Evolutionary conservation across 2,329 filamentous ascomycete species (phyloP).

Genomic region (Xylariaceae sp.): DNA sequence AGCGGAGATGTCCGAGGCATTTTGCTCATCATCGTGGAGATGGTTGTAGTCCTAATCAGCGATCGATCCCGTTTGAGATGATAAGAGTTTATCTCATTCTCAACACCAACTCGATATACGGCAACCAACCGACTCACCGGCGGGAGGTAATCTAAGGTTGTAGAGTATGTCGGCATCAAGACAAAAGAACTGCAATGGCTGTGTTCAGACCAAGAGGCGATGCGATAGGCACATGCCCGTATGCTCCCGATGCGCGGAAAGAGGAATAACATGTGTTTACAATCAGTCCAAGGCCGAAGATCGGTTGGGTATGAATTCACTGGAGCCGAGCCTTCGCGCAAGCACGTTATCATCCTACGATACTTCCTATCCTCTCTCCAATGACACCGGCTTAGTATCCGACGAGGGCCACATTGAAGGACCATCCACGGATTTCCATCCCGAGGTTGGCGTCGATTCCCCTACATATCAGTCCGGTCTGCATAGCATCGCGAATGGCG

Average conservation of each 20-base stretch:
- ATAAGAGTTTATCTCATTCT: neutral
- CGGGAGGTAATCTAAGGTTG: neutral
- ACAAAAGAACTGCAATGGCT: conserved; percentile 35
- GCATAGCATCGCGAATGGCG: neutral
- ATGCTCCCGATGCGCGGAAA: conserved; percentile 36
- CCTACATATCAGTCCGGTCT: neutral
- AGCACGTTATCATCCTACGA: conserved; percentile 1
- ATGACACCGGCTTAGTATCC: conserved; percentile 3
- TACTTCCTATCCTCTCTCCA: conserved; percentile 3
- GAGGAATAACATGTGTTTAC: conserved; percentile 31
- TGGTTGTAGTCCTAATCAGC: too few relatives aligned
- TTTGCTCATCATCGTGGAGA: neutral
- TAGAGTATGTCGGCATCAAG: conserved; percentile 17
- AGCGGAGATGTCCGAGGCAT: too few relatives aligned
- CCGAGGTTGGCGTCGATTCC: neutral
- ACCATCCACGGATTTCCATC: neutral
- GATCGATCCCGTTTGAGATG: too few relatives aligned
- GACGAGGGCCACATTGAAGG: conserved; percentile 10
- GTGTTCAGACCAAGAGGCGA: conserved; percentile 36
- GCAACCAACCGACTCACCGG: neutral
- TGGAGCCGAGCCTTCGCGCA: neutral
- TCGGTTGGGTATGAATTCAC: neutral
- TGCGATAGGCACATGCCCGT: conserved; percentile 36
- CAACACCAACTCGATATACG: neutral
- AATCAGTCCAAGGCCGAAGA: conserved; percentile 16